Evolutionary conservation across 148 eudicot genomes (phyloP), one percentile per base, ranked within the genome.

Genomic region (Fagopyrum tataricum): DNA sequence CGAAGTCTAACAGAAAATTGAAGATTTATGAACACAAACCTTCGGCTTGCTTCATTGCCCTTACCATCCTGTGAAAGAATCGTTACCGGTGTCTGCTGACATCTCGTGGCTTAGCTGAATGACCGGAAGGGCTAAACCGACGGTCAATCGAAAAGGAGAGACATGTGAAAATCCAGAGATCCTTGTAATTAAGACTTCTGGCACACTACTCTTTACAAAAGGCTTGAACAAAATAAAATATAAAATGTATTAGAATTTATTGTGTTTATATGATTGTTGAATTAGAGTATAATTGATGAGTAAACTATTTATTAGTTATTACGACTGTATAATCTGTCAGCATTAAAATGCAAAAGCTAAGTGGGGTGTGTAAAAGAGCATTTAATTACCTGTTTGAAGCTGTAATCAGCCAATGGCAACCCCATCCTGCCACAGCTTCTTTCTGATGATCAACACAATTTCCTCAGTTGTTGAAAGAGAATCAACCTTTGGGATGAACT

Each of bases 401-500:
- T 68, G 24, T 40, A 41, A 5, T 20, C 48, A 68, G 46, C 46
- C 42, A 40, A 4, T 2, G 7, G 72, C 20, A 42, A 53, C 73
- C 61, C 73, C 71, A 21, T 79, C 83, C 31, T 75, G 75, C 91
- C 93, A 87, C 26, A 83, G 44, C 78, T 80, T 82, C 78, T 91
- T 91, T 73, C 84, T 81, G 40, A 78, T 87, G 66, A 91, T 85
- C 39, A 91, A 56, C 61, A 91, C 87, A 56, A 85, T 87, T 81
- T 91, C 94, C 76, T 91, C 92, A 10, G 70, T 72, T 6, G 74
- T 44, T 23, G 94, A 87, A 74, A 87, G 87, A 66, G 84, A 80
- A 83, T 91, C 97, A 37, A 81, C 69, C 72, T 81, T 82, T 44
- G 94, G 93, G 74, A 89, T 90, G 17, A 86, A 84, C 79, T 89